These are phyloP conservation scores for Beauveria australis DNA, from an alignment of 2,329 filamentous ascomycete genomes.

Conservation along the genomic window DNA sequence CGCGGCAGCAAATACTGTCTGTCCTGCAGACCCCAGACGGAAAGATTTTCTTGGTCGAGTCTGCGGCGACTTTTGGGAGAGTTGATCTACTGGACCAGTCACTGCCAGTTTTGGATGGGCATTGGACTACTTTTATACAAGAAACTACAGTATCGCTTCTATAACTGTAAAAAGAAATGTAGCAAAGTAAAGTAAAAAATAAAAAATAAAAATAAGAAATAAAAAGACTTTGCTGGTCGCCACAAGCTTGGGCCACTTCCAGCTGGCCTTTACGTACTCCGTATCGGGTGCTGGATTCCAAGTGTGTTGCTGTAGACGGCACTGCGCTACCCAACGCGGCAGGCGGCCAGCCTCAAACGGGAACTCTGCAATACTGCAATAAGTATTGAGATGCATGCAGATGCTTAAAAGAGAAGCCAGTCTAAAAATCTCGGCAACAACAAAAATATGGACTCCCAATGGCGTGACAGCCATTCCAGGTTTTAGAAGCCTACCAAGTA, in stretches of 20 bases:
- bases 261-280: not conserved
- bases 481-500: not conserved
- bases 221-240: not conserved
- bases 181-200: too few species aligned
- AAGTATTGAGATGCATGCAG: not conserved
- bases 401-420: not conserved
- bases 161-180: too few species aligned
- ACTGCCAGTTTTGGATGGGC: not conserved
- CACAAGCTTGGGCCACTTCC: constrained; percentile 5
- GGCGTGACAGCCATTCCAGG: not conserved
- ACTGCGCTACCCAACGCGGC: not conserved
- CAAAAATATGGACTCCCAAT: not conserved
- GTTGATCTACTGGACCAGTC: not conserved
- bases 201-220: too few species aligned
- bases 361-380: not conserved
- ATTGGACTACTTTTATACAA: not conserved
- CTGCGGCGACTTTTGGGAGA: not conserved
- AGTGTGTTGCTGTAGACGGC: not conserved
- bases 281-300: not conserved
- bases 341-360: not conserved
- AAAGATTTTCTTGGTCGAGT: not conserved
- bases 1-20: not conserved
- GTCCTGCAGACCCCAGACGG: not conserved
- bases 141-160: not conserved
- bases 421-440: not conserved